Base-by-base conservation (phyloP, 2,329 filamentous ascomycete genomes). In the Colletotrichum sp. region DNA sequence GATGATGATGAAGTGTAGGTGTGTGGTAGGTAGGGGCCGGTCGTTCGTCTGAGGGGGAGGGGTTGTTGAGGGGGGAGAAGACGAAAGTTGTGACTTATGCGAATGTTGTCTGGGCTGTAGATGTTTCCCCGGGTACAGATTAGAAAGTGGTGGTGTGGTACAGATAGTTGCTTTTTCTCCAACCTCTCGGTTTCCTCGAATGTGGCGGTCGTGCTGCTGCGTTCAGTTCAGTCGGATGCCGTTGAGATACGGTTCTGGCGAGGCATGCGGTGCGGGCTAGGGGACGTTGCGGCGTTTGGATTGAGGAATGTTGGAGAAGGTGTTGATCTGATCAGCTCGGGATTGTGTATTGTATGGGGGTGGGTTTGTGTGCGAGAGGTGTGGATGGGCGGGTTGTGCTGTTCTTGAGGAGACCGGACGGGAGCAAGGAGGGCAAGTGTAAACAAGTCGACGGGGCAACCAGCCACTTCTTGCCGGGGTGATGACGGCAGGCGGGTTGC, bases 391-490 rank as follows among this genome's bases (percentile, higher is more conserved):
- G 74, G 74, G 74, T 76, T 74, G 74, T 76, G 66, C 71, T 74
- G 66, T 76, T 76, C 74, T 76, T 76, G 74, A 76, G 74, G 71
- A 75, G 71, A 72, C 60, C 67, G 71, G 60, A 67, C 66, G 71
- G 74, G 71, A 71, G 71, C 66, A 76, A 71, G 71, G 71, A 75
- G 74, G 61, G 71, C 74, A 74, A 71, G 71, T 72, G 78, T 79
- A 79, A 79, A 79, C 78, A 79, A 76, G 78, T 79, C 77, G 78
- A 77, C 78, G 64, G 77, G 77, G 78, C 78, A 79, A 79, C 78
- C 62, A 76, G 74, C 74, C 74, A 76, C 74, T 75, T 76, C 66
- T 75, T 74, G 70, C 74, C 66, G 71, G 74, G 74, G 74, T 76
- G 74, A 76, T 76, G 74, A 76, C 71, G 74, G 74, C 74, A 76